Evolutionary conservation across 495 filamentous ascomycete species (phyloP), one percentile per base, ranked within the genome.

Genomic region (Astrocystis sublimbata): DNA sequence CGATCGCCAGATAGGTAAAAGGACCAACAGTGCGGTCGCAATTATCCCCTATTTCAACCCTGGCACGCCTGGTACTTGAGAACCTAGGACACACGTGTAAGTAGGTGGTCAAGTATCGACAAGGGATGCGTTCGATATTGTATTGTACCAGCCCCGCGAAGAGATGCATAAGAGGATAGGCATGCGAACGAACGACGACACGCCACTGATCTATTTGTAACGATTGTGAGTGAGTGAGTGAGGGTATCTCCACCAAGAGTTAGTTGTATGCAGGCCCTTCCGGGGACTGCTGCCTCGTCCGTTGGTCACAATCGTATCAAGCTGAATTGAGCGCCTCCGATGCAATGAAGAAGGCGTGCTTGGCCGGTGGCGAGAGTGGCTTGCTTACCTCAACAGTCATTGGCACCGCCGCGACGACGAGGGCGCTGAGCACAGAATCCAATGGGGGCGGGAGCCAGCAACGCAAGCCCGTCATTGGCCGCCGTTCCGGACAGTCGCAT

Each of bases 101-200:
- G 45, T 24, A 47, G n/a, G 19, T 43, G 41, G 30, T 26, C 46
- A 49, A 28, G 38, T 28, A 38, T 50, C 57, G 50, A 49, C 49
- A 30, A 23, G 6, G 31, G 31, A n/a, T 28, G 12, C 21, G 57
- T 50, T 36, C 57, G 43, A 51, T 51, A 50, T 51, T 50, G 41
- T 51, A 50, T 51, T 50, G 57, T 50, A 45, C 43, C 57, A 60
- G 57, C 57, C 42, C 42, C 46, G 46, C 57, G 40, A 23, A 19
- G 24, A 49, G 43, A 60, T 58, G 43, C 56, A 24, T n/a, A 13
- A n/a, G 28, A 2, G 19, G 38, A 19, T 43, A 38, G 23, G 17
- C 24, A 13, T 40, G 53, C 7, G 38, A 57, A 45, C 38, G n/a
- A 19, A 45, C 38, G n/a, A 19, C n/a, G 26, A 45, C 17, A 57